Base-by-base conservation (phyloP, 2,329 filamentous ascomycete species). In the Sclerotinia trifoliorum region DNA sequence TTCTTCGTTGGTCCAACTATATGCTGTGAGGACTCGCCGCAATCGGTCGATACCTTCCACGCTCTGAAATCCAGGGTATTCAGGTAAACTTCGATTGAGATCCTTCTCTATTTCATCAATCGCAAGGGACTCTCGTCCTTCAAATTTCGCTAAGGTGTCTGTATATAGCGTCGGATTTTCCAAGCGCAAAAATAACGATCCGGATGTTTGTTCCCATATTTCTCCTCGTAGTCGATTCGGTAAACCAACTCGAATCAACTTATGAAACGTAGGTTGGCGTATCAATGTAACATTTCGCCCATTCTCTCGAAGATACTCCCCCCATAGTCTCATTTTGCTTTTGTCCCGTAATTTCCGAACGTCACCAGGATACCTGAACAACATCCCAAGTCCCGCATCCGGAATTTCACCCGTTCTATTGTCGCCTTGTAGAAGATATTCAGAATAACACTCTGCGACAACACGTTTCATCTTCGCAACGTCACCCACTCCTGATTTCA, bases 41-140 rank as follows among this genome's bases (percentile, higher is more conserved):
- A 99, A 83, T 26, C 95, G 87, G 56, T 90, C 92, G 72, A 99
- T 99, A 21, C 95, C 95, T 76, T 97, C 94, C 78, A 97, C 91
- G 76, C 90, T 96, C 80, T 99, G 95, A 77, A 97, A 99, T 0
- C 95, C 95, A 24, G 95, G 93, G 78, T 99, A 99, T 80, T 99
- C 95, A 1, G 95, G 95, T 73, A 99, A 81, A 83, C 94, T 97
- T 73, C 95, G 88, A 79, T 99, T 99, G 62, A 99, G 81, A 77
- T 99, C 95, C 80, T 99, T 99, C 78, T 99, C 95, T 72, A 99
- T 99, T 83, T 99, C 95, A 78, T 99, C 95, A 74, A 98, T 98
- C 56, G 95, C 95, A 70, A 99, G 85, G 15, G 94, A 98, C 73
- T 96, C 92, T 76, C 90, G 87, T 10, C 95, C 95, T 8, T 90